Conservation (phyloP, 805 yeast species). For the Priceomyces haplophilus region DNA sequence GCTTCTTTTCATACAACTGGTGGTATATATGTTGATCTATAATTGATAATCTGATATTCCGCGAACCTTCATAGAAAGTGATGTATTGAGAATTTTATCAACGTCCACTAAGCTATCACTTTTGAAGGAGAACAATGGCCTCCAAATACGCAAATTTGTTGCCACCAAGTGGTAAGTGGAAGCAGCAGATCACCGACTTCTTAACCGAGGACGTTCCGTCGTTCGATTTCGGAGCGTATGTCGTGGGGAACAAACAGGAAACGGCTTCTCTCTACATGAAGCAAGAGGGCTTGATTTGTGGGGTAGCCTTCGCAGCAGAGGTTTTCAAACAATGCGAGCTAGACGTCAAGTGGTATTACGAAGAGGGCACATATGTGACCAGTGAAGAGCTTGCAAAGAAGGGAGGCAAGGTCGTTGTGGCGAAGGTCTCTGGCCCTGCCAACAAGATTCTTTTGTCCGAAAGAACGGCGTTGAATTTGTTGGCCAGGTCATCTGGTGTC, state of each 20-base stretch:
- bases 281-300: constrained; percentile 74
- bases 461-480: constrained; percentile 76
- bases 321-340: constrained; percentile 75
- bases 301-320: constrained; percentile 86
- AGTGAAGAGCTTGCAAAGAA: constrained; percentile 44
- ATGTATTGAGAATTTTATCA: too few species aligned
- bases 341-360: constrained; percentile 64
- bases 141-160: constrained; percentile 49
- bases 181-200: constrained; percentile 69
- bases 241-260: constrained; percentile 75
- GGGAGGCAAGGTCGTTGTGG: constrained; percentile 63
- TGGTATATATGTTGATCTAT: too few species aligned
- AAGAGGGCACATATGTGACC: constrained; percentile 59
- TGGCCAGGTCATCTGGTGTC: constrained; percentile 82
- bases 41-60: too few species aligned
- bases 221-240: constrained; percentile 91
- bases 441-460: constrained; percentile 79
- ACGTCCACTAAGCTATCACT: too few species aligned
- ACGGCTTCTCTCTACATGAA: constrained; percentile 80
- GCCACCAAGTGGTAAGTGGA: constrained; percentile 82
- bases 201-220: constrained; percentile 87
- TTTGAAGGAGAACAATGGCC: too few species aligned
- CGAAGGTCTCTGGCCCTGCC: constrained; percentile 76
- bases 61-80: background rate
- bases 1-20: background rate